Base-by-base conservation (phyloP, 2,329 filamentous ascomycete species). In the Arthrobotrys sphaeroides region DNA sequence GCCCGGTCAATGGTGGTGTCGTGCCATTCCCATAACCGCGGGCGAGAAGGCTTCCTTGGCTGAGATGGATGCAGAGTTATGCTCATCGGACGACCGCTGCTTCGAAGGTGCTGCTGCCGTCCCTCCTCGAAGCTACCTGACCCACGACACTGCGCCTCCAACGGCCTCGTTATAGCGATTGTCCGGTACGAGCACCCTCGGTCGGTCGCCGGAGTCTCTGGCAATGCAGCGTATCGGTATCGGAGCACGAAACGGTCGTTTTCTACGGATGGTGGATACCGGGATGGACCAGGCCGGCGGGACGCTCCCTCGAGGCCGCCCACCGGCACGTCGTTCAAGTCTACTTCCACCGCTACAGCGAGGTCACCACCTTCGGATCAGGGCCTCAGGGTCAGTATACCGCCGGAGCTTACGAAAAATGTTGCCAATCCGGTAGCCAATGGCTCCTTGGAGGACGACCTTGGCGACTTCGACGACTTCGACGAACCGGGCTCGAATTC, bases 71-170 rank as follows among this genome's bases (percentile, higher is more conserved):
- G 72, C 38, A 43, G 42, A 69, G 64, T 68, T 64, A 75, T 75
- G 72, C 72, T 75, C 72, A 62, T 75, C 72, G 72, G 72, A 69
- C 72, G 64, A 64, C 64, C 57, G 72, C 64, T 75, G 64, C 72
- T 75, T 68, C 72, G 57, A 65, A 64, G 64, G 64, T 64, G 64
- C 72, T 62, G 57, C 67, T n/a, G 43, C 59, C 57, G 28, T 28
- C 24, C 26, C 36, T 22, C 57, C 57, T 40, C 47, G 16, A 64
- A 61, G 43, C 55, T 70, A 45, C 28, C 33, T 47, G 20, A 36
- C 43, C 62, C 45, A 42, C 24, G 18, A 43, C 26, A 28, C 45
- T 55, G 28, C 20, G 24, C 16, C 51, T 36, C 28, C 53, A 61
- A 45, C 28, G 16, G 18, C 45, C 18, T 13, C 18, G 10, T 42